Base-by-base conservation (phyloP, 2,329 filamentous ascomycete genomes). In the Periconia macrospinosa region DNA sequence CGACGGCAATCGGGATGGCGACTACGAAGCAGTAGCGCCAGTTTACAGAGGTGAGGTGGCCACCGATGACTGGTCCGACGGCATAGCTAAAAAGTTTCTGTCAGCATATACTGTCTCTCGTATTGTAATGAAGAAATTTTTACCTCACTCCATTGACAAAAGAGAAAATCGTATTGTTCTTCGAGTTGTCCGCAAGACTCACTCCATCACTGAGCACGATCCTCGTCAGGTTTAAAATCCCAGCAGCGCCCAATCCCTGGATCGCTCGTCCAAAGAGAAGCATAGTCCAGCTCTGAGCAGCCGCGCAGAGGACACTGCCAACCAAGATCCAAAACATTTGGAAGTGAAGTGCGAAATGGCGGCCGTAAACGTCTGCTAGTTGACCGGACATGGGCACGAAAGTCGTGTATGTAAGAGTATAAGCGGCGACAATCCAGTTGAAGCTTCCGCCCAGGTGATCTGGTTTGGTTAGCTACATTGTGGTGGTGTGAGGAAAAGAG, bases 21-120 rank as follows among this genome's bases (percentile, higher is more conserved):
- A 88, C 79, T 37, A 80, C 84, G 66, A 89, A 89, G 63, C 84
- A 86, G 79, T 87, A 89, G 47, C 86, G 75, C 86, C 86, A 89
- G 57, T 78, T 80, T 3, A 77, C 71, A 35, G 76, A 72, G 18
- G 82, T 82, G 13, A 86, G 75, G 53, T 82, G 83, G 0, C 76
- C 85, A 41, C 86, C 86, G 20, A 87, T 74, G 1, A 87, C 79
- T 0, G 86, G 86, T 0, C 86, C 86, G 11, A 86, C 60, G 1
- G 79, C 80, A 63, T 85, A 89, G 13, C 82, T 71, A 20, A 6
- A 14, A 17, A 40, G 19, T 43, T 7, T 53, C 17, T 23, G 27
- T 8, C 54, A 45, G 33, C 49, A 23, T 11, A 6, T 23, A 17
- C 41, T 20, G 37, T 7, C 2, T 14, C 9, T 15, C 20, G 20